Conservation (phyloP, 768 basidiomycete species). For the Boletus rufocinnamomeus region DNA sequence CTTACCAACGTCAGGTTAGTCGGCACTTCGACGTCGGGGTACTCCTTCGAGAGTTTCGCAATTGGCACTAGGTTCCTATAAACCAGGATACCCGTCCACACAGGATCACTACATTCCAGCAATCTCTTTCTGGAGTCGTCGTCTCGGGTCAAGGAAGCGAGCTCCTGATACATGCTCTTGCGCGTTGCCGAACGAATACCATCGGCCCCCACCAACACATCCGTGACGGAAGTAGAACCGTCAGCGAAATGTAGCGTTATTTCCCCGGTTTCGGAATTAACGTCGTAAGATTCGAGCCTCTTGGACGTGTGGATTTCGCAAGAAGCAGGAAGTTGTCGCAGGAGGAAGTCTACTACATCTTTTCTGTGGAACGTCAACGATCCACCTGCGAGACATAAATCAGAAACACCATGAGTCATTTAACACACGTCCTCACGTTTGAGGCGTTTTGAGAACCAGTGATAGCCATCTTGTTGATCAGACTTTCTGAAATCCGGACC, state of each 20-base stretch:
- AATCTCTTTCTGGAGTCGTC: constrained; percentile 12
- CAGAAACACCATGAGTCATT: background rate
- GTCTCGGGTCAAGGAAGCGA: constrained; percentile 12
- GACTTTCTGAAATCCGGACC: constrained; percentile 34
- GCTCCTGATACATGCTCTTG: constrained; percentile 25
- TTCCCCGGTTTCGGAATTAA: constrained; percentile 19
- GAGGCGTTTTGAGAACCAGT: constrained; percentile 27
- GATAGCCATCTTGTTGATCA: constrained; percentile 36
- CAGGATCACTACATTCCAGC: constrained; percentile 32
- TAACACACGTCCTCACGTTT: constrained; percentile 22
- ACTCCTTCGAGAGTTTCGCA: constrained; percentile 32
- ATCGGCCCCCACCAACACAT: constrained; percentile 46
- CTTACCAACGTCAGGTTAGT: constrained; percentile 29
- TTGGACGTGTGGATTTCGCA: constrained; percentile 39
- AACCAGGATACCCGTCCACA: constrained; percentile 41
- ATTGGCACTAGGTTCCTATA: constrained; percentile 41
- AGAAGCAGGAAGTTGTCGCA: constrained; percentile 29
- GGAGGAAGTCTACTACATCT: constrained; percentile 37
- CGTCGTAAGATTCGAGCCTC: constrained; percentile 35
- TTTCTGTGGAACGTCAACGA: constrained; percentile 38
- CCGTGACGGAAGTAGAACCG: constrained; percentile 37
- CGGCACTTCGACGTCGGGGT: constrained; percentile 31
- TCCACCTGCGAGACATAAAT: constrained; percentile 28
- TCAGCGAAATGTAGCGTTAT: constrained; percentile 40
- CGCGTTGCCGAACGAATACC: constrained; percentile 43